Base-by-base conservation (phyloP, 192 early-diverging fungal genomes). In the Dimargaris cristalligena region DNA sequence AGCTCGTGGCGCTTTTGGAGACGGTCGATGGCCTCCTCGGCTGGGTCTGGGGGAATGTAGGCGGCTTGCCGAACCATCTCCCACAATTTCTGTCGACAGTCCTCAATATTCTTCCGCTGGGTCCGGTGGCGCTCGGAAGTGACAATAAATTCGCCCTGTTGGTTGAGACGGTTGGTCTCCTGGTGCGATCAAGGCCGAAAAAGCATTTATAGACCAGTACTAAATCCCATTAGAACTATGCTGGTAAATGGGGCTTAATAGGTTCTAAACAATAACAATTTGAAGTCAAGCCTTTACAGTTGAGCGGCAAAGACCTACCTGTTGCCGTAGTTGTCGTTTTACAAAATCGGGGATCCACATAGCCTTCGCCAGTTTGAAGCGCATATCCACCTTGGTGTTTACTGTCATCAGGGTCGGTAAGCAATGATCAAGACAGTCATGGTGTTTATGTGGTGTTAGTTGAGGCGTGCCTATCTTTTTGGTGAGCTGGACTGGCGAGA, bases 331-430 rank as follows among this genome's bases (percentile, higher is more conserved):
- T 55, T 11, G 20, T 52, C 41, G 33, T 41, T 54, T 26, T 49
- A 88, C 82, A 44, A 83, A 82, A 52, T 69, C 74, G 6, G 88
- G 91, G 26, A 94, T 70, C 88, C 88, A 89, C 30, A 61, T 51
- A 9, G 83, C 83, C 22, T 80, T 64, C 34, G 74, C 72, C 30
- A 91, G 64, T 9, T 69, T 32, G 58, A 94, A 80, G 44, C 86
- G 76, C 77, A 94, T 76, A 60, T 83, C 82, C 14, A 86, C 88
- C 69, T 94, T 91, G 44, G 87, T 86, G 62, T 82, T 89, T 23
- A 91, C 84, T 86, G 56, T 13, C 2, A 0, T 28, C 3, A 13
- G 16, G 51, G 22, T n/a, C 22, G 29, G 9, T 16, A 9, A 18
- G 46, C 1, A 2, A n/a, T 26, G 3, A 28, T 52, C 22, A 16